These are phyloP conservation scores for Termitomyces sp. DNA, from an alignment of 768 basidiomycete genomes.

Conservation along the genomic window DNA sequence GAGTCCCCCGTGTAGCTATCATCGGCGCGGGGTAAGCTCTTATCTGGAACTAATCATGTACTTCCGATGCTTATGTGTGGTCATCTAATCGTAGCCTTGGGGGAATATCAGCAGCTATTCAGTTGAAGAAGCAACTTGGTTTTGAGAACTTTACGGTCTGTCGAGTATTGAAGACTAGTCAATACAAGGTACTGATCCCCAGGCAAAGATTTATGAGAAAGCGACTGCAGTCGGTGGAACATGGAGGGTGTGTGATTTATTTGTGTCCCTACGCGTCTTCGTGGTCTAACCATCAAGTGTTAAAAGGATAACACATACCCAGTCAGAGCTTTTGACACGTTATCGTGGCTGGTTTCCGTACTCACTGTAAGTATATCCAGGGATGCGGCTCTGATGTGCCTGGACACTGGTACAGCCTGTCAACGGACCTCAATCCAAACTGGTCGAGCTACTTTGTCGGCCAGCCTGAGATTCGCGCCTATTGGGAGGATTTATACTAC, in stretches of 20 bases:
- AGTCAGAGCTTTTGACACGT: constrained; percentile 22
- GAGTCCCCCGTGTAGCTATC: constrained; percentile 35
- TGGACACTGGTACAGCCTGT: constrained; percentile 51
- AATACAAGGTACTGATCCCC: neutral
- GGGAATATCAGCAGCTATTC: constrained; percentile 45
- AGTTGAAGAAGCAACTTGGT: constrained; percentile 35
- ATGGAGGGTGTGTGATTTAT: constrained; percentile 42
- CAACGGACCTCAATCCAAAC: constrained; percentile 46
- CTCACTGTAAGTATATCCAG: constrained; percentile 16
- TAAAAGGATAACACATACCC: constrained; percentile 53
- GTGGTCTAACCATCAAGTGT: neutral
- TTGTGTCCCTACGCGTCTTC: neutral
- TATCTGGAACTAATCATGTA: neutral
- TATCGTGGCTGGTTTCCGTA: neutral
- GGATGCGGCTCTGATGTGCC: constrained; percentile 56
- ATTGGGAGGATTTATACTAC: constrained; percentile 43
- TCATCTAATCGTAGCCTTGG: constrained; percentile 28
- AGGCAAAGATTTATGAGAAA: constrained; percentile 47
- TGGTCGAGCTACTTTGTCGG: constrained; percentile 42
- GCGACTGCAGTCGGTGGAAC: constrained; percentile 46
- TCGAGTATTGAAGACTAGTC: neutral
- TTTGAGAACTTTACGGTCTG: constrained; percentile 46
- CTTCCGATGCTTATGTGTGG: neutral
- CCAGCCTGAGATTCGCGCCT: constrained; percentile 47
- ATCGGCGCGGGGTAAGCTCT: constrained; percentile 45